Evolutionary conservation across 495 filamentous ascomycete genomes (phyloP).

Genomic region (Glutinoglossum americanum): DNA sequence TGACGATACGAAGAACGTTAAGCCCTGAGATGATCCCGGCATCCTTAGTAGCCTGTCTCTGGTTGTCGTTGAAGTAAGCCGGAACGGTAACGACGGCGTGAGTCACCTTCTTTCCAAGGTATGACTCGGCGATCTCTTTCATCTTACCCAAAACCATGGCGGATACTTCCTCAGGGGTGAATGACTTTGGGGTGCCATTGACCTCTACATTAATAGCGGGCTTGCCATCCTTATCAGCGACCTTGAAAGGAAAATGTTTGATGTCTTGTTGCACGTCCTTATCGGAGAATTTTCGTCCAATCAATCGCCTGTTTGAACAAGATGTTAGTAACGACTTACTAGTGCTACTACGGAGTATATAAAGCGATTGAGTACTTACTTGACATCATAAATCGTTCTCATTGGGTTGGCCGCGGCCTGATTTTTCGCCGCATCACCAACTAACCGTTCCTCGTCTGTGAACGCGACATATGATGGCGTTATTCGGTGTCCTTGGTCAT

Average conservation of each 20-base stretch:
- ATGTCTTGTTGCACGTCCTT: slow-evolving; percentile 66
- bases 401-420: slow-evolving; percentile 86
- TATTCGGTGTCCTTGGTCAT: slow-evolving; percentile 97
- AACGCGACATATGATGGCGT: slow-evolving; percentile 97
- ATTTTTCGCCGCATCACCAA: slow-evolving; percentile 99
- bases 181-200: slow-evolving; percentile 46
- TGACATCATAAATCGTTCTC: slow-evolving; percentile 81
- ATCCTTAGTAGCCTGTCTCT: slow-evolving; percentile 95
- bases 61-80: slow-evolving; percentile 99
- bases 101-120: slow-evolving; percentile 84
- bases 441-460: slow-evolving; percentile 89
- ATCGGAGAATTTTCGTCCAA: slow-evolving; percentile 74
- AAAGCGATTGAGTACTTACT: slow-evolving; percentile 32
- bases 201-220: slow-evolving; percentile 62
- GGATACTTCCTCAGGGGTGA: slow-evolving; percentile 74
- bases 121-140: slow-evolving; percentile 91
- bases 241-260: slow-evolving; percentile 85
- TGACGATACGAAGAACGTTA: slow-evolving; percentile 94
- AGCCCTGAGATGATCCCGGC: slow-evolving; percentile 85
- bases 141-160: slow-evolving; percentile 84
- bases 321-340: slow-evolving; percentile 11
- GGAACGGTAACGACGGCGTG: slow-evolving; percentile 96
- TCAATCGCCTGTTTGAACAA: slow-evolving; percentile 40
- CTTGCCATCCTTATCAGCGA: slow-evolving; percentile 63
- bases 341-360: not conserved